Evolutionary conservation across 805 yeast species (phyloP).

Genomic region (Scheffersomyces coipomensis): DNA sequence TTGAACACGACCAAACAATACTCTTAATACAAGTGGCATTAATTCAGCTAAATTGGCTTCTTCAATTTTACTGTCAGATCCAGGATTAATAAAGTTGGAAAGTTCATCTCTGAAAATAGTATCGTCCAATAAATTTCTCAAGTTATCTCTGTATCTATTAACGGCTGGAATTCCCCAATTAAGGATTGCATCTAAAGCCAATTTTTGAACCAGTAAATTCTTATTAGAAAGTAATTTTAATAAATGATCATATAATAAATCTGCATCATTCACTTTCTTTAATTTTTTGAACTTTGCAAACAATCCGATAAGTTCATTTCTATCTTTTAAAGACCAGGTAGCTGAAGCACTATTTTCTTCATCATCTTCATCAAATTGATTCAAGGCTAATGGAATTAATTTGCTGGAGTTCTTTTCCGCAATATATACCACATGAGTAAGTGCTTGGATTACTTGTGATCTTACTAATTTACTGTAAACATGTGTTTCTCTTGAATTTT

Average conservation of each 20-base stretch:
- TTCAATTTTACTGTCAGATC: slow-evolving; percentile 55
- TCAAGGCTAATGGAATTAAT: slow-evolving; percentile 58
- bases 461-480: slow-evolving; percentile 48
- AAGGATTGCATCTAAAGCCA: slow-evolving; percentile 68
- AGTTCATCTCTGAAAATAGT: slow-evolving; percentile 84
- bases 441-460: slow-evolving; percentile 54
- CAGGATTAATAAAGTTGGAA: slow-evolving; percentile 52
- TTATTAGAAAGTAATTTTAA: slow-evolving; percentile 61
- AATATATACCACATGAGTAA: slow-evolving; percentile 57
- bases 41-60: slow-evolving; percentile 56
- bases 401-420: slow-evolving; percentile 64
- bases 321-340: slow-evolving; percentile 50
- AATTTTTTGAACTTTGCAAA: slow-evolving; percentile 66
- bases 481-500: slow-evolving; percentile 32
- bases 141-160: slow-evolving; percentile 68
- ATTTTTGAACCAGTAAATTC: slow-evolving; percentile 60
- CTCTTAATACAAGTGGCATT: slow-evolving; percentile 72
- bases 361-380: slow-evolving; percentile 21
- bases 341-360: slow-evolving; percentile 25
- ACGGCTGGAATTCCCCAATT: slow-evolving; percentile 60
- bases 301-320: slow-evolving; percentile 56
- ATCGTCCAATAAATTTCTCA: slow-evolving; percentile 77
- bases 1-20: slow-evolving; percentile 85
- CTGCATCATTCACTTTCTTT: slow-evolving; percentile 49
- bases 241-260: slow-evolving; percentile 52